Evolutionary conservation across 441 rosid species (phyloP), one percentile per base, ranked within the genome.

Genomic region (Arabidopsis lyrata): DNA sequence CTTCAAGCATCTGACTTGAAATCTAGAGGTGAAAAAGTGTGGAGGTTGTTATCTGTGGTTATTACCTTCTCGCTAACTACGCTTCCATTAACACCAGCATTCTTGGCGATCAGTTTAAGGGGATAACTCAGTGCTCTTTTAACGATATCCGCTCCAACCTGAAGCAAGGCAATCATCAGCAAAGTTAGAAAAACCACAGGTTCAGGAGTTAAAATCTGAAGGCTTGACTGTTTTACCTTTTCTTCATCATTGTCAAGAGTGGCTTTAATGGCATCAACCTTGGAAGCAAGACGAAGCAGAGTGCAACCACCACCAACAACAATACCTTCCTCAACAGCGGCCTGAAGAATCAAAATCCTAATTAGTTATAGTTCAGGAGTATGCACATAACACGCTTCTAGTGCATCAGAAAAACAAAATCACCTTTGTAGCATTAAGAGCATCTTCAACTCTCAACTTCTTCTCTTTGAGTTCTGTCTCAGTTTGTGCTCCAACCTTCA

Each of bases 231-330:
- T 14, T 42, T 2, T 54, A 91, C 98, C 93, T 88, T 95, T 58
- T 95, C 95, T 78, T 95, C 98, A 7, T 90, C 99, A 73, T 90
- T 95, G 0, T 73, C 86, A 52, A 95, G 93, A n/a, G 78, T 74
- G 2, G 83, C 93, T 78, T 82, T 95, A 22, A 95, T 92, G 65
- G 86, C 87, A 75, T 95, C 98, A 50, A 95, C 99, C 84, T 87
- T 91, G 14, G 92, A 75, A 8, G 98, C 88, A 44, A 95, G 95
- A 67, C 99, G 86, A 70, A 95, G 76, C 42, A 95, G 52, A 20
- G 97, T 87, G 82, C 99, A 95, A n/a, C 99, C 99, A 64, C 98
- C 99, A 73, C 99, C 99, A 77, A 95, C 99, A 2, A 91, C 98
- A 76, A 95, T 91, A 80, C 98, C 97, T 81, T 95, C 98, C 82